These are phyloP conservation scores for Lonicera japonica DNA, from an alignment of 129 eudicot species.

Conservation along the genomic window DNA sequence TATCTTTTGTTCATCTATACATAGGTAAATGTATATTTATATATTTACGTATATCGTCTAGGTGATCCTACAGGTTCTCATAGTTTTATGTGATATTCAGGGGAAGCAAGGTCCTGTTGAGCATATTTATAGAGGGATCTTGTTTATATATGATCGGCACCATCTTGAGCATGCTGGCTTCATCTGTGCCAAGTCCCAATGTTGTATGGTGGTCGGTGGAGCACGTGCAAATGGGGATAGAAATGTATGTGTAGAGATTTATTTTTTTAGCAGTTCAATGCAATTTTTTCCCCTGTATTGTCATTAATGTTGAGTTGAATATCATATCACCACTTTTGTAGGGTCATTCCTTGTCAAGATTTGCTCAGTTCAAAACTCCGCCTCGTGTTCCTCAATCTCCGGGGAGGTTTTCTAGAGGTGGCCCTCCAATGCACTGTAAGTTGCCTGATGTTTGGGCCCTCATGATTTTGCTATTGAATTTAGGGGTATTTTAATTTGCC, in stretches of 20 bases:
- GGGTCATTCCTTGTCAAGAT: conserved; percentile 63
- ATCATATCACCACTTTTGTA: conserved; percentile 9
- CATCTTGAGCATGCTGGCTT: conserved; percentile 99
- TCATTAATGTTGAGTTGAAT: background rate
- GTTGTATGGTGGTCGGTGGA: conserved; percentile 82
- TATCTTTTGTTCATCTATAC: background rate
- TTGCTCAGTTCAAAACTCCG: conserved; percentile 52
- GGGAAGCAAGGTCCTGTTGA: conserved; percentile 98
- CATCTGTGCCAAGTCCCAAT: conserved; percentile 88
- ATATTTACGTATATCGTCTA: too few relatives aligned
- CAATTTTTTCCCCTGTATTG: background rate
- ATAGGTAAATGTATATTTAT: too few relatives aligned
- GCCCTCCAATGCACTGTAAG: conserved; percentile 57
- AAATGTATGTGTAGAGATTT: conserved; percentile 40
- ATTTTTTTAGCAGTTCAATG: background rate
- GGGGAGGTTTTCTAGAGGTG: conserved; percentile 64
- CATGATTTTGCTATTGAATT: background rate
- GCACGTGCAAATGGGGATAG: conserved; percentile 68
- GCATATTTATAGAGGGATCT: conserved; percentile 65
- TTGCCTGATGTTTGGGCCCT: background rate
- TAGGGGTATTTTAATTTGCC: too few relatives aligned
- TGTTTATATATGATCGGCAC: conserved; percentile 84
- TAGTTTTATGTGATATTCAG: conserved; percentile 25
- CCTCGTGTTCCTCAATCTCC: conserved; percentile 60
- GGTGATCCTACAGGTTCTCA: background rate